Conservation (phyloP, 768 basidiomycete species). For the Suillus lakei region DNA sequence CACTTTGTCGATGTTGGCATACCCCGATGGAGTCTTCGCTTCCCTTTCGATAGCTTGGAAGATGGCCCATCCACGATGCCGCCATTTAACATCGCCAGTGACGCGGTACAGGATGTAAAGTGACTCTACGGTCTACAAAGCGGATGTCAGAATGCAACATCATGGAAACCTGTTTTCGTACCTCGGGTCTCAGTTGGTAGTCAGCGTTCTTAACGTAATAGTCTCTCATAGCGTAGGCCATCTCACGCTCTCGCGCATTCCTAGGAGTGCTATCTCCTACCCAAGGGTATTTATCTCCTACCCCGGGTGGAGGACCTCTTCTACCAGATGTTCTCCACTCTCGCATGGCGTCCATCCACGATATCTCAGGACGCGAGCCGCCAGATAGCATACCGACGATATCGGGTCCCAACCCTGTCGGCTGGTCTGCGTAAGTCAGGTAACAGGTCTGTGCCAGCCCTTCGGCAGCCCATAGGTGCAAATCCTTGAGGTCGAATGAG, state of each 20-base stretch:
- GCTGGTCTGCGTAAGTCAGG: conserved; percentile 71
- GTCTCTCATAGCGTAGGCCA: conserved; percentile 46
- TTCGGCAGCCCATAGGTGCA: conserved; percentile 78
- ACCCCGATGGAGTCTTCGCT: conserved; percentile 63
- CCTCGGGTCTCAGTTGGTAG: conserved; percentile 77
- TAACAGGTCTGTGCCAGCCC: conserved; percentile 77
- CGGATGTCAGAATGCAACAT: background rate
- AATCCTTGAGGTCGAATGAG: conserved; percentile 57
- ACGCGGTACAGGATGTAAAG: conserved; percentile 73
- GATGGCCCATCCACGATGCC: conserved; percentile 71
- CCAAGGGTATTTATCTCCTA: conserved; percentile 42
- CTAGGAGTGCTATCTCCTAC: conserved; percentile 24
- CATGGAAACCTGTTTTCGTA: conserved; percentile 30
- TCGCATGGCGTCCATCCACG: conserved; percentile 41
- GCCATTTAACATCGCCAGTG: conserved; percentile 71
- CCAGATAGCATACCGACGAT: conserved; percentile 40
- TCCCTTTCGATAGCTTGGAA: conserved; percentile 69
- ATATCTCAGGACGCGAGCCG: conserved; percentile 26
- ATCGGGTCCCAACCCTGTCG: conserved; percentile 74
- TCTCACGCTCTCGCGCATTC: conserved; percentile 23
- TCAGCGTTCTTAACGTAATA: conserved; percentile 50
- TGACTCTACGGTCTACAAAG: conserved; percentile 68
- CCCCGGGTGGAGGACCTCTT: conserved; percentile 56
- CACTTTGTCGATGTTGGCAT: conserved; percentile 59
- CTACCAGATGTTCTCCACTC: conserved; percentile 53